Conservation (phyloP, 805 yeast genomes). For the Vanderwaltozyma yarrowii region DNA sequence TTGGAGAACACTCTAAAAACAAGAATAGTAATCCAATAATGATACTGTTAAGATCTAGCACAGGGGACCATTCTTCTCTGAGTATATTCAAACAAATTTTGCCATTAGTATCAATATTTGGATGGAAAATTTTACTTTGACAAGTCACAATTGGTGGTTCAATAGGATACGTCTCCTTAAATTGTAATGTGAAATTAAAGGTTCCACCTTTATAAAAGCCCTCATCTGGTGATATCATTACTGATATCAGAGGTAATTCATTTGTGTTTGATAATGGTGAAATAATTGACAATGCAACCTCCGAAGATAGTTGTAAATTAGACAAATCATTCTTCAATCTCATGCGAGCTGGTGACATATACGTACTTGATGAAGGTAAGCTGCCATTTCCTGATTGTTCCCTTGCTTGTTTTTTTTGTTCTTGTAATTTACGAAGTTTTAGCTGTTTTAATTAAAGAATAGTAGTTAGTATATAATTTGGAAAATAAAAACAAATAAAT, state of each 20-base stretch:
- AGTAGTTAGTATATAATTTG: background rate
- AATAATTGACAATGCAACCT: constrained; percentile 7
- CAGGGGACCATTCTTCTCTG: constrained; percentile 96
- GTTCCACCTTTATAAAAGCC: constrained; percentile 22
- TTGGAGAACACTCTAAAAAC: constrained; percentile 83
- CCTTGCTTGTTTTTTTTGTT: constrained; percentile 9
- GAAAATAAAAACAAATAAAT: no score
- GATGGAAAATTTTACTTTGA: constrained; percentile 70
- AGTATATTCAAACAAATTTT: constrained; percentile 85
- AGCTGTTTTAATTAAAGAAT: constrained; percentile 6
- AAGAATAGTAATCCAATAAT: constrained; percentile 77
- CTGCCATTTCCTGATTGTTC: background rate
- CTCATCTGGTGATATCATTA: constrained; percentile 20
- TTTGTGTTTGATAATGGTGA: constrained; percentile 3
- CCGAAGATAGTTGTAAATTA: constrained; percentile 19
- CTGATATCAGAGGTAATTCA: constrained; percentile 10
- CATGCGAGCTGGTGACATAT: constrained; percentile 12
- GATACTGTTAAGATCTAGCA: constrained; percentile 67
- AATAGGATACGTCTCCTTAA: constrained; percentile 74
- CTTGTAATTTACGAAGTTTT: constrained; percentile 21
- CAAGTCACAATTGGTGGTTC: constrained; percentile 84
- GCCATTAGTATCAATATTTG: constrained; percentile 84
- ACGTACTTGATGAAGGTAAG: background rate
- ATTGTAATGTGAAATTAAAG: constrained; percentile 51
- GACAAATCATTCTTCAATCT: constrained; percentile 21